A percentile compares a stretch with the other conserved stretches of the same genome.
Evolutionary conservation across 73 alveolate genomes (phyloP).

Genomic region (Paramecium sonneborni): DNA sequence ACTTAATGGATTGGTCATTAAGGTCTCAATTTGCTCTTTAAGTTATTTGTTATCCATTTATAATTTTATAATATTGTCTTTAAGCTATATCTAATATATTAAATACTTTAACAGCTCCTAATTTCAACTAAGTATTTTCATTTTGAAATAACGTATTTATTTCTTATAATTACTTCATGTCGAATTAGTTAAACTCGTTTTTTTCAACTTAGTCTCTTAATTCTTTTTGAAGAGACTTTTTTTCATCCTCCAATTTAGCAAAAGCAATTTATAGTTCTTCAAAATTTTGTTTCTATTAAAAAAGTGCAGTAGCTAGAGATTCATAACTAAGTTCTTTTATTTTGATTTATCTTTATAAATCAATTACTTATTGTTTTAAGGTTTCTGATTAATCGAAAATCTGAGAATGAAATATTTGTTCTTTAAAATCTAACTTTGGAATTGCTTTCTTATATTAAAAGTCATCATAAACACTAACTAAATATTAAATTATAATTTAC

Average conservation of each 20-base stretch:
- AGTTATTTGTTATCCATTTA: not conserved
- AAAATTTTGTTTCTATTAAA: not conserved
- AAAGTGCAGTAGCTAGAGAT: not conserved
- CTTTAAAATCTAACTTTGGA: not conserved
- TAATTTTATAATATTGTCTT: not conserved
- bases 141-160: slow-evolving; percentile 26
- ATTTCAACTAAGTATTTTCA: not conserved
- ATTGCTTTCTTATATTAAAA: not conserved
- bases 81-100: not conserved
- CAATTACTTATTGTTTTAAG: not conserved
- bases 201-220: not conserved
- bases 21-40: not conserved
- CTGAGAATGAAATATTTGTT: not conserved
- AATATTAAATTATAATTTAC: not conserved
- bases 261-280: not conserved
- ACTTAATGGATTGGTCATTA: not conserved
- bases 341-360: not conserved
- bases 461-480: slow-evolving; percentile 18
- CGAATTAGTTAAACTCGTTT: not conserved
- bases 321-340: not conserved
- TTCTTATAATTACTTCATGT: not conserved
- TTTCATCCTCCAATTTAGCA: not conserved
- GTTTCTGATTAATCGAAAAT: not conserved
- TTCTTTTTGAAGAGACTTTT: not conserved
- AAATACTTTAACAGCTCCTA: not conserved